Percentiles rank a stretch among this genome's conserved stretches.
Evolutionary conservation across 2,329 filamentous ascomycete genomes (phyloP).

Genomic region (Talaromyces verruculosus): DNA sequence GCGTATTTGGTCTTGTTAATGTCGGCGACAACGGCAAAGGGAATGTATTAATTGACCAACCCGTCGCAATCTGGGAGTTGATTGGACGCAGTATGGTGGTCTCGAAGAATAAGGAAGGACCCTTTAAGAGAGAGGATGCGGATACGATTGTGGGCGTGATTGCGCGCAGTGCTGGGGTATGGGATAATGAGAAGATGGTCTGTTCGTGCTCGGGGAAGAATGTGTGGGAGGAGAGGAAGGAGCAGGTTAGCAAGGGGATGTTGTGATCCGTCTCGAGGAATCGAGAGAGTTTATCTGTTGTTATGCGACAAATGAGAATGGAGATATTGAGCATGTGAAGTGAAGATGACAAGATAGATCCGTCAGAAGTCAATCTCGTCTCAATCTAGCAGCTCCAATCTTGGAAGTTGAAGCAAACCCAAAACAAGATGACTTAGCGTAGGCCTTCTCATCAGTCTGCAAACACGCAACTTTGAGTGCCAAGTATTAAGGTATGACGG

Average conservation of each 20-base stretch:
- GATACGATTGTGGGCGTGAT: conserved; percentile 91
- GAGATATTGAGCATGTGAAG: neutral
- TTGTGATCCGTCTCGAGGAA: conserved; percentile 39
- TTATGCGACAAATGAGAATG: neutral
- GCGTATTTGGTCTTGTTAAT: conserved; percentile 71
- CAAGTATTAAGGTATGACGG: neutral
- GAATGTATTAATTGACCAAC: conserved; percentile 74
- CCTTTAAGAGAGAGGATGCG: conserved; percentile 69
- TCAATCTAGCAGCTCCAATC: neutral
- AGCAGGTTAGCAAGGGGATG: conserved; percentile 89
- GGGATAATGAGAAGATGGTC: conserved; percentile 98
- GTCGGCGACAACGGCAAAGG: conserved; percentile 76
- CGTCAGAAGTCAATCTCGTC: neutral
- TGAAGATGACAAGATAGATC: neutral
- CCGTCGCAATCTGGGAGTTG: conserved; percentile 90
- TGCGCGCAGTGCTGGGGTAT: conserved; percentile 92
- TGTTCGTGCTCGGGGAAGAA: conserved; percentile 98
- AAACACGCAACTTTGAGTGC: neutral
- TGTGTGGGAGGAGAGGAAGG: conserved; percentile 92
- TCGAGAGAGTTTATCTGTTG: neutral
- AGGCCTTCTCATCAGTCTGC: neutral
- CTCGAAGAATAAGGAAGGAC: conserved; percentile 63
- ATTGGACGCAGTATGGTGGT: conserved; percentile 92
- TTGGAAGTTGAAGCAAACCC: neutral
- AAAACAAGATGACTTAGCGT: conserved; percentile 1